Base-by-base conservation (phyloP, 768 basidiomycete genomes). In the Xerocomus potaroensis region DNA sequence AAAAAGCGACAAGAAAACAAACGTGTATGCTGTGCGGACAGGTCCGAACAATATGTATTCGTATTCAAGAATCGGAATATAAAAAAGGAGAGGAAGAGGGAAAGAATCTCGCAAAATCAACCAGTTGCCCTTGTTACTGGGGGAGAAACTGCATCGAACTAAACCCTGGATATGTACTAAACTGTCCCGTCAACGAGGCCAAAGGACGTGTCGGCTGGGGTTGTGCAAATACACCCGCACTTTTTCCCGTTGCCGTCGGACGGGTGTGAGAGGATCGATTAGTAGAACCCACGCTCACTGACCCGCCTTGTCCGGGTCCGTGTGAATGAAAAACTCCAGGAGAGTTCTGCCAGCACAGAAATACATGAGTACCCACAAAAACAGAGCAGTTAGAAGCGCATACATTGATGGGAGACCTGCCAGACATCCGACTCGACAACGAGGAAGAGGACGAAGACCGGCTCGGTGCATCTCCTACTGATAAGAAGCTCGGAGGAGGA, bases 391-490 rank as follows among this genome's bases (percentile, higher is more conserved):
- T 34, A 49, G 32, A 21, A 32, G 11, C 60, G n/a, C 29, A 68
- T 63, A 51, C 9, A 12, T 41, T 63, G 27, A 66, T 60, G 38
- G 64, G 64, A 19, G 64, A 66, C 44, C 60, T 48, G 30, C 62
- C 60, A 14, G 64, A 63, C 54, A 58, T 48, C 35, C 66, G 66
- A 41, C 66, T 66, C 6, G 64, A 68, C 34, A 63, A 45, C 12
- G 64, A 66, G 4, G 64, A 66, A 5, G 59, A 62, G 1, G 64
- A 66, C 11, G 64, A 66, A 5, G 66, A 66, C 23, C 64, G 61
- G 35, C 64, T 66, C 18, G 61, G 61, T 1, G 43, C 45, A 5
- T 68, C 64, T 19, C 58, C 47, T 9, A 54, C 21, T 11, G 55
- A 41, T 41, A 66, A 12, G 22, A 51, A 67, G 24, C 15, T 51